Conservation (phyloP, 768 basidiomycete genomes). For the Wakefieldia striispora region DNA sequence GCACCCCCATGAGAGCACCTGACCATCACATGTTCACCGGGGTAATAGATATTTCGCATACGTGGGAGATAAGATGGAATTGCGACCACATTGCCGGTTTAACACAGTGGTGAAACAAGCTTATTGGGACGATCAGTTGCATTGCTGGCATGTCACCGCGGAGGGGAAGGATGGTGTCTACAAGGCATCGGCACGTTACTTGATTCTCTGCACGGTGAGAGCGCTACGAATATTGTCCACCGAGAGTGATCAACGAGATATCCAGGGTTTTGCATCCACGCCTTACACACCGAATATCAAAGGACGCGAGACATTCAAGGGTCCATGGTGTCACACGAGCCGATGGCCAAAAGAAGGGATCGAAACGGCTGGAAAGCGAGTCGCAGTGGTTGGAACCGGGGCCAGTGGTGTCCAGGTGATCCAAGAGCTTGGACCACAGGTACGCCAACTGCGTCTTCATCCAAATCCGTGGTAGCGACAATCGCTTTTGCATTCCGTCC, state of each 20-base stretch:
- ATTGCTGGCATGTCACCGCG: constrained; percentile 10
- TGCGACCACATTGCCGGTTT: constrained; percentile 13
- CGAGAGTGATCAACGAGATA: not conserved
- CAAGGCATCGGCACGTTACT: constrained; percentile 2
- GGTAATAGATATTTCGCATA: constrained; percentile 5
- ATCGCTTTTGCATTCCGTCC: not conserved
- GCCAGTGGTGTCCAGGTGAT: constrained; percentile 14
- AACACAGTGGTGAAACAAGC: constrained; percentile 12
- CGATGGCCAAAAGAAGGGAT: constrained; percentile 13
- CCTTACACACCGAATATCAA: constrained; percentile 15
- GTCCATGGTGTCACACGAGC: constrained; percentile 5
- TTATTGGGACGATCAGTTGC: constrained; percentile 12
- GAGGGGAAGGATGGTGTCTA: constrained; percentile 4
- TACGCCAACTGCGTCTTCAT: not conserved
- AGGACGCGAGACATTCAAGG: constrained; percentile 10
- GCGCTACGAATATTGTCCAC: not conserved
- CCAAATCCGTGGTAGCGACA: not conserved
- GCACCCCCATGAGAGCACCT: too few relatives aligned
- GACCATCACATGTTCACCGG: too few relatives aligned
- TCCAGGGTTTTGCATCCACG: constrained; percentile 5
- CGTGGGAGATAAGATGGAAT: constrained; percentile 8
- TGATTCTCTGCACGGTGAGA: constrained; percentile 11
- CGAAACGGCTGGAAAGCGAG: constrained; percentile 7
- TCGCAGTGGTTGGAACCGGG: constrained; percentile 13
- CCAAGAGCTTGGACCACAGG: constrained; percentile 13